Conservation (phyloP, 345 rosid species). For the Boechera retrofracta region DNA sequence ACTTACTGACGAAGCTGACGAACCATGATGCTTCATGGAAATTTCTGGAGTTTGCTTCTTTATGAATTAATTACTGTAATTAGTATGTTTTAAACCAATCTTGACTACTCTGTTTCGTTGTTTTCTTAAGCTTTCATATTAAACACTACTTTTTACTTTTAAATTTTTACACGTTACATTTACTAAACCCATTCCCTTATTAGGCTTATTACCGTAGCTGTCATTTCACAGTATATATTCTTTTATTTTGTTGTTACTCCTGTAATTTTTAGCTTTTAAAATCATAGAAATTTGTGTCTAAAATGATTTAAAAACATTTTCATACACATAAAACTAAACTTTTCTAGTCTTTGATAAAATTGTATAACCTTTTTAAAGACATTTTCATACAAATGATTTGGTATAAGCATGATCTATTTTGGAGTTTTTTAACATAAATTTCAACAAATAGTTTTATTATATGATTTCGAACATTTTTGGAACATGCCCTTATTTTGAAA, state of each 20-base stretch:
- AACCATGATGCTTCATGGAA: conserved; percentile 29
- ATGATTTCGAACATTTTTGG: conserved; percentile 18
- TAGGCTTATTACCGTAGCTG: conserved; percentile 10
- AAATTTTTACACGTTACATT: background rate
- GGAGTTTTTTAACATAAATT: no score
- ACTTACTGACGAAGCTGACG: background rate
- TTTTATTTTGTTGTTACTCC: background rate
- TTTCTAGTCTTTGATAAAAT: no score
- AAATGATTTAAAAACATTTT: no score
- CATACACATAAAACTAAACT: no score
- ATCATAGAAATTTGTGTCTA: no score
- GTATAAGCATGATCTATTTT: no score
- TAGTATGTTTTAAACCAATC: conserved; percentile 20
- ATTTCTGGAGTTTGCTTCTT: conserved; percentile 23
- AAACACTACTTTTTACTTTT: background rate
- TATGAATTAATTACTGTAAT: conserved; percentile 29
- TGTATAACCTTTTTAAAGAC: no score
- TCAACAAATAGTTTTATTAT: no score
- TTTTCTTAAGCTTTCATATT: no score
- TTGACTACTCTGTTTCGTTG: background rate
- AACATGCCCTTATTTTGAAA: background rate
- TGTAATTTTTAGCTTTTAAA: background rate
- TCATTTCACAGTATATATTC: no score
- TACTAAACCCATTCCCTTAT: background rate
- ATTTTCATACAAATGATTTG: no score